phyloP scores from a whole-genome alignment of 169 alveolate genomes.

The Babesia sp. region DNA sequence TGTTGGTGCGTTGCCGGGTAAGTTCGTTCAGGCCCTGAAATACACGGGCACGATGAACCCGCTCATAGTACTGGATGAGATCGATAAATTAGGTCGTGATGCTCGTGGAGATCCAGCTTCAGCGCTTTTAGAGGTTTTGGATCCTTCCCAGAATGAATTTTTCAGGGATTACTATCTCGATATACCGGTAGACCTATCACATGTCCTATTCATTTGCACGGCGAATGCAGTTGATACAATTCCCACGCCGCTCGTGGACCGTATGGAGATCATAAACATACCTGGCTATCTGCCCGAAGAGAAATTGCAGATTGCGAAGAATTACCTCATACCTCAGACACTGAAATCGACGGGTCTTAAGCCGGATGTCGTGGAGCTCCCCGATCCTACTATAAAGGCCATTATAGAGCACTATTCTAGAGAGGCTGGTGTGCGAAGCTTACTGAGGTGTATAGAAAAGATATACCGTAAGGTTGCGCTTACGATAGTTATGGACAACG shows the following conservation, averaged over 20 bases:
- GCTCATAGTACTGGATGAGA: constrained; percentile 88
- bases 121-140: constrained; percentile 90
- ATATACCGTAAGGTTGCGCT: constrained; percentile 87
- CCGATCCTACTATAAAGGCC: constrained; percentile 67
- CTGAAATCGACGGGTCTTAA: constrained; percentile 77
- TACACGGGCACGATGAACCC: constrained; percentile 86
- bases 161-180: constrained; percentile 78
- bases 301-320: constrained; percentile 84
- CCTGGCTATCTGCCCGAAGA: constrained; percentile 89
- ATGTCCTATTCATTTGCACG: constrained; percentile 90
- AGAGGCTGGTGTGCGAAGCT: constrained; percentile 92
- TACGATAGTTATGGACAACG: constrained; percentile 75
- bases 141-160: constrained; percentile 85
- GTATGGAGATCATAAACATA: constrained; percentile 91
- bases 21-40: constrained; percentile 82
- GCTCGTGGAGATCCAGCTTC: constrained; percentile 90
- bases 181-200: constrained; percentile 85
- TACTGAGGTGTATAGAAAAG: constrained; percentile 82
- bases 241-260: constrained; percentile 89
- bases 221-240: constrained; percentile 91
- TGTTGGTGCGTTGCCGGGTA: constrained; percentile 95
- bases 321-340: constrained; percentile 84
- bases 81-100: constrained; percentile 89
- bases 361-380: constrained; percentile 33
- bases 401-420: constrained; percentile 88